These are phyloP conservation scores for Mycena polygramma DNA, from an alignment of 768 basidiomycete genomes.

Conservation along the genomic window DNA sequence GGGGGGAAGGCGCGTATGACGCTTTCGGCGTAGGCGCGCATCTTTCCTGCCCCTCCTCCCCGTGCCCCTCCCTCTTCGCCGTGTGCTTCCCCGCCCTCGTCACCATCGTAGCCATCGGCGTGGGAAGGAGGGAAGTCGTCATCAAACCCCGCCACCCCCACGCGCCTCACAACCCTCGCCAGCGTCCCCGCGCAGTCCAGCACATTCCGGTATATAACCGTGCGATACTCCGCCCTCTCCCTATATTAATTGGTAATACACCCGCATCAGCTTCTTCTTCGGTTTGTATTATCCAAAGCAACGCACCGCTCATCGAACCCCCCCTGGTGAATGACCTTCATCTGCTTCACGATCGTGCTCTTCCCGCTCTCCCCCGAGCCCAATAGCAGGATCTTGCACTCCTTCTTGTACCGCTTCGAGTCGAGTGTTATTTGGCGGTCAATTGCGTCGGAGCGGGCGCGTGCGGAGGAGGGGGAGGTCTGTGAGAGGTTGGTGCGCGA, in stretches of 20 bases:
- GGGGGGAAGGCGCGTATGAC: too few relatives aligned
- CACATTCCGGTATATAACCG: constrained; percentile 76
- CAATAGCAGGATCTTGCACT: constrained; percentile 32
- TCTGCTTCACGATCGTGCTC: constrained; percentile 51
- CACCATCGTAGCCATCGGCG: neutral
- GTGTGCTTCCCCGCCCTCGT: neutral
- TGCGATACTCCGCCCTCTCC: constrained; percentile 71
- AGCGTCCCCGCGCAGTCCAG: constrained; percentile 80
- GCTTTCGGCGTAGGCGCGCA: too few relatives aligned
- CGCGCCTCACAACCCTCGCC: constrained; percentile 75
- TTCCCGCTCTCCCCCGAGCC: constrained; percentile 30
- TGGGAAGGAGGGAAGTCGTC: neutral
- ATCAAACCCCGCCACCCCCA: constrained; percentile 70
- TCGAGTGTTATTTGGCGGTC: constrained; percentile 26
- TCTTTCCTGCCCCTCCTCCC: neutral
- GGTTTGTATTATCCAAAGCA: too few relatives aligned
- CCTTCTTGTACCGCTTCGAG: constrained; percentile 27
- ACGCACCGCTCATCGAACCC: constrained; percentile 66
- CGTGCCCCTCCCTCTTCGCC: neutral
- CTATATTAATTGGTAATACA: too few relatives aligned
- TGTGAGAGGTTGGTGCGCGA: constrained; percentile 19
- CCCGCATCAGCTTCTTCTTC: too few relatives aligned
- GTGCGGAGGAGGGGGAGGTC: neutral
- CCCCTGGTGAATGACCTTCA: constrained; percentile 88
- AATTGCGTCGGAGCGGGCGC: constrained; percentile 32